Conservation (phyloP, 192 early-diverging fungal species). For the Backusella tuberculispora region DNA sequence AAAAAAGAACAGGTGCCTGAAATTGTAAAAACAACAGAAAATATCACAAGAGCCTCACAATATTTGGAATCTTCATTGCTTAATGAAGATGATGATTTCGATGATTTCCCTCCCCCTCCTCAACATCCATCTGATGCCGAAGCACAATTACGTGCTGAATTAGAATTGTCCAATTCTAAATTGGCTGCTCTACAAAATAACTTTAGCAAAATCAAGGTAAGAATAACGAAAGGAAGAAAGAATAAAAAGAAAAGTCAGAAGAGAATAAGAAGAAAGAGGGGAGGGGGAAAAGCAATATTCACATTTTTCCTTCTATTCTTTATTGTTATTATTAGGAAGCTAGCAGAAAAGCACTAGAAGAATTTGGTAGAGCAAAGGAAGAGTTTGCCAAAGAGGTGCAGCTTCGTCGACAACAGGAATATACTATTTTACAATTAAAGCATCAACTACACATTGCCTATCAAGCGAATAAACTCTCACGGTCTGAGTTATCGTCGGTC, state of each 20-base stretch:
- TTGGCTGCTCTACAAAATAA: background rate
- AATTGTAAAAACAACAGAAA: background rate
- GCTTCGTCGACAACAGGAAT: slow-evolving; percentile 29
- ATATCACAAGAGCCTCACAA: slow-evolving; percentile 26
- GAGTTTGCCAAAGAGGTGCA: slow-evolving; percentile 45
- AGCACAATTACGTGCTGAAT: background rate
- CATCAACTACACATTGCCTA: slow-evolving; percentile 30
- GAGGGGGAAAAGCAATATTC: background rate
- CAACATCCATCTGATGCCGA: slow-evolving; percentile 5
- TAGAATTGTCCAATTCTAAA: background rate
- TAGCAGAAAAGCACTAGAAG: slow-evolving; percentile 43
- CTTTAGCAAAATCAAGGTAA: slow-evolving; percentile 17
- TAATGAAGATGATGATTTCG: slow-evolving; percentile 19
- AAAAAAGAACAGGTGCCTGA: background rate
- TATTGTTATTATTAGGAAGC: slow-evolving; percentile 27
- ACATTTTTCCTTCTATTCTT: background rate
- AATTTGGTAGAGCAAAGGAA: slow-evolving; percentile 47
- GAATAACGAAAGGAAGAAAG: background rate
- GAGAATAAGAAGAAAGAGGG: background rate
- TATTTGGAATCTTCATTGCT: slow-evolving; percentile 20
- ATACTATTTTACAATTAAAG: slow-evolving; percentile 29
- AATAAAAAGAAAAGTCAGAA: background rate
- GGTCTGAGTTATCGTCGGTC: slow-evolving; percentile 19
- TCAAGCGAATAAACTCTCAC: slow-evolving; percentile 23
- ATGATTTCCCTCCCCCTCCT: slow-evolving; percentile 23